A percentile compares a stretch with the other conserved stretches of the same genome.
Conservation (phyloP, 208 protist species). For the Acanthamoeba polyphaga region DNA sequence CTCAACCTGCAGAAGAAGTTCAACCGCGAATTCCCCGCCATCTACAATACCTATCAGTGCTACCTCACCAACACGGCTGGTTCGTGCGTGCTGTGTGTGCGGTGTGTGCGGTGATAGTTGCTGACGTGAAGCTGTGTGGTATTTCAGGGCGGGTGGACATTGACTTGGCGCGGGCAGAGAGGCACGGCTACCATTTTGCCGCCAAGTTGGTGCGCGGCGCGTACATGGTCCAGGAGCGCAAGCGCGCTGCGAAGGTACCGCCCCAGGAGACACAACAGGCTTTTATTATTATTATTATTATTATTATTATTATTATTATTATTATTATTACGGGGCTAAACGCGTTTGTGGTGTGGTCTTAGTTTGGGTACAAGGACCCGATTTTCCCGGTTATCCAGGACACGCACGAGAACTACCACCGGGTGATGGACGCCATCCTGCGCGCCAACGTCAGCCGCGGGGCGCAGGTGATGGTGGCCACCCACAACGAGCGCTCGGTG, state of each 20-base stretch:
- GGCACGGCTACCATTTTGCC: conserved; percentile 93
- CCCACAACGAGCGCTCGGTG: conserved; percentile 95
- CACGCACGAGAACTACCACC: conserved; percentile 95
- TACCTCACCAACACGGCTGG: conserved; percentile 94
- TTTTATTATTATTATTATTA: too few relatives aligned
- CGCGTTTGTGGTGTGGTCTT: too few relatives aligned
- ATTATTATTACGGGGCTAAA: neutral
- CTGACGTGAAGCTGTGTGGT: neutral
- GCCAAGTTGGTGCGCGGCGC: conserved; percentile 97
- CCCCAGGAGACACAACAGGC: too few relatives aligned
- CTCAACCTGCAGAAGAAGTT: conserved; percentile 92
- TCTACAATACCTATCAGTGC: conserved; percentile 98
- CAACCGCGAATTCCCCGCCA: conserved; percentile 93
- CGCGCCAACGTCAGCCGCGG: conserved; percentile 35
- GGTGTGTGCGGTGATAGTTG: neutral
- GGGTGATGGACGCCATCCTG: conserved; percentile 85
- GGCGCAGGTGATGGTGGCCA: conserved; percentile 89
- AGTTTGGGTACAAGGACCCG: conserved; percentile 93
- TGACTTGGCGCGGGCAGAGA: conserved; percentile 92
- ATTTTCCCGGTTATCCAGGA: conserved; percentile 94
- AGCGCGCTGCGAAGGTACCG: conserved; percentile 72
- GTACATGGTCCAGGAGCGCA: conserved; percentile 95
- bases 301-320: neutral
- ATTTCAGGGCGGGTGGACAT: conserved; percentile 89
- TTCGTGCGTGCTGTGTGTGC: neutral